Conservation (phyloP, 441 rosid genomes). For the Erodium trifolium region DNA sequence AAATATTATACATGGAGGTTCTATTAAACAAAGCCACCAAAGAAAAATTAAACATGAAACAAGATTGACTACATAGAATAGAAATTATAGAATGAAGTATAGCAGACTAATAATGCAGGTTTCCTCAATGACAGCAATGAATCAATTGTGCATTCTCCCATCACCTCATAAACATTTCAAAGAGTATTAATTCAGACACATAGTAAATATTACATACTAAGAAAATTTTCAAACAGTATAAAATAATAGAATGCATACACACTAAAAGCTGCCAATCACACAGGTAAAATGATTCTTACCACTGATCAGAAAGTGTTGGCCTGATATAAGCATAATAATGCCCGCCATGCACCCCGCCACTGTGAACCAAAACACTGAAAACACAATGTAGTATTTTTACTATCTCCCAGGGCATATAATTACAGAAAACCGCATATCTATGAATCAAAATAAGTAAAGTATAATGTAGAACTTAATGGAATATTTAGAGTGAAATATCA, state of each 20-base stretch:
- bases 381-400: no score
- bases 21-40: neutral
- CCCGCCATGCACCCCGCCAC: conserved; percentile 86
- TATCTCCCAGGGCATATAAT: no score
- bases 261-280: neutral
- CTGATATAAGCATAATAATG: conserved; percentile 88
- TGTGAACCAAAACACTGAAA: conserved; percentile 65
- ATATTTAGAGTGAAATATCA: neutral
- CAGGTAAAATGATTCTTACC: conserved; percentile 32
- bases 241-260: no score
- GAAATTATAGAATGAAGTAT: no score
- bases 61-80: neutral
- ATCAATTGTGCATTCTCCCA: neutral
- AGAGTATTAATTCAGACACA: neutral
- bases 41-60: conserved; percentile 1
- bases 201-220: neutral
- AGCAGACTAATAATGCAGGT: neutral
- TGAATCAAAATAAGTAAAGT: neutral
- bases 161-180: neutral
- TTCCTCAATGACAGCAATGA: neutral
- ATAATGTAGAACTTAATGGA: neutral
- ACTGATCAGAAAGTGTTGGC: conserved; percentile 81
- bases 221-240: neutral
- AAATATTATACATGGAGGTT: no score
- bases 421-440: neutral